phyloP scores from a whole-genome alignment of 441 rosid genomes.

The Dalechampia spathulata region DNA sequence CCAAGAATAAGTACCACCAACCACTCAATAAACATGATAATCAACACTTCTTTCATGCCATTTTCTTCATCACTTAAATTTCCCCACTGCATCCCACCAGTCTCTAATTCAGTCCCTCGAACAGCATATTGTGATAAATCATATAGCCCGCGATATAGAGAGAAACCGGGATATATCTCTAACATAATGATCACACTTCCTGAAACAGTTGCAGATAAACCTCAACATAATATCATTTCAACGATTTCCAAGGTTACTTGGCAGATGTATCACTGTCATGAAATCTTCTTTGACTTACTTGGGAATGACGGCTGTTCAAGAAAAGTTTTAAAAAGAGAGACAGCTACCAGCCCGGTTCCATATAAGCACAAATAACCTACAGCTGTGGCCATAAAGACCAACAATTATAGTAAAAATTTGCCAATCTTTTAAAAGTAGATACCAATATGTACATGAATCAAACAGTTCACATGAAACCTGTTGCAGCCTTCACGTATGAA shows the following conservation, averaged over 20 bases:
- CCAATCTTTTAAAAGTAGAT: background rate
- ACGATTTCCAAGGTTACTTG: no score
- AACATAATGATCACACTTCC: constrained; percentile 55
- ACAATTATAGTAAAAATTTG: constrained; percentile 8
- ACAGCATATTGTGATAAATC: constrained; percentile 64
- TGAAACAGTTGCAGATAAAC: constrained; percentile 24
- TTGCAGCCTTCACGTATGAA: constrained; percentile 68
- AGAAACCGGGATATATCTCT: constrained; percentile 88
- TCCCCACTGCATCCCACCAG: constrained; percentile 70
- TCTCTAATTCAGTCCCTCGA: constrained; percentile 36
- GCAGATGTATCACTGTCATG: constrained; percentile 2
- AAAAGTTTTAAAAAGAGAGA: constrained; percentile 59
- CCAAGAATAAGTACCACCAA: constrained; percentile 47
- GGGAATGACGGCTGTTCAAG: constrained; percentile 61
- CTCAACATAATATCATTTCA: background rate
- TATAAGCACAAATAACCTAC: constrained; percentile 58
- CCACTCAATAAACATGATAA: constrained; percentile 83
- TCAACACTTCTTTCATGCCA: constrained; percentile 63
- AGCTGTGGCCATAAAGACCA: constrained; percentile 41
- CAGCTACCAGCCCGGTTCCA: constrained; percentile 79
- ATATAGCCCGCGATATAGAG: constrained; percentile 79
- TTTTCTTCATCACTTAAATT: constrained; percentile 42
- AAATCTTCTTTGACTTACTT: constrained; percentile 50
- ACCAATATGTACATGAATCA: background rate
- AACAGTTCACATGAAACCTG: constrained; percentile 44